phyloP scores from a whole-genome alignment of 2,329 filamentous ascomycete species.

The Leptographium galeiforme region DNA sequence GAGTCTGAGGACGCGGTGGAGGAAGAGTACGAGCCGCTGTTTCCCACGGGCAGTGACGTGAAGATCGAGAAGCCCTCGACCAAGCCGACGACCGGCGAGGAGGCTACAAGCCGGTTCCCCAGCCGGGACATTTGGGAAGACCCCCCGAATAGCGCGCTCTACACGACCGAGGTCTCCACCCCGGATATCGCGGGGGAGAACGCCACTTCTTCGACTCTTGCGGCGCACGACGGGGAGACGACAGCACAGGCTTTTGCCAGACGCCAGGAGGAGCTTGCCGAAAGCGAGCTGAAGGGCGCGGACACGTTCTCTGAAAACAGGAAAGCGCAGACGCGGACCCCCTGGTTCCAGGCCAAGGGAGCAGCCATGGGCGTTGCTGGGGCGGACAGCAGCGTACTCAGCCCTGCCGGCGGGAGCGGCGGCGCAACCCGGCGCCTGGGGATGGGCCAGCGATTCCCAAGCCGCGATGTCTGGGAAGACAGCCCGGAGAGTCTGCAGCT shows the following conservation, averaged over 20 bases:
- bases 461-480: slow-evolving; percentile 91
- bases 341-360: slow-evolving; percentile 33
- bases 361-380: slow-evolving; percentile 10
- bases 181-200: slow-evolving; percentile 41
- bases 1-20: slow-evolving; percentile 58
- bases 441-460: slow-evolving; percentile 64
- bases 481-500: slow-evolving; percentile 70
- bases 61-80: slow-evolving; percentile 23
- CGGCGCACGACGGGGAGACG: slow-evolving; percentile 33
- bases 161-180: slow-evolving; percentile 69
- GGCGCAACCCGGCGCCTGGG: slow-evolving; percentile 29
- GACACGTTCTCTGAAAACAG: slow-evolving; percentile 18
- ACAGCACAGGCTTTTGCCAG: slow-evolving; percentile 53
- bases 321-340: slow-evolving; percentile 32
- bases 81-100: slow-evolving; percentile 31
- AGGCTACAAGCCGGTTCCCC: slow-evolving; percentile 61
- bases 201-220: slow-evolving; percentile 14
- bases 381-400: neutral
- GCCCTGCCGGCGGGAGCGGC: slow-evolving; percentile 13
- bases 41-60: slow-evolving; percentile 61
- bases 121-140: slow-evolving; percentile 98
- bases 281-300: slow-evolving; percentile 22
- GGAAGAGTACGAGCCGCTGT: slow-evolving; percentile 89
- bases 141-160: slow-evolving; percentile 70
- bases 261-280: slow-evolving; percentile 51